A percentile compares a stretch with the other conserved stretches of the same genome.
Conservation (phyloP, 495 filamentous ascomycete genomes). For the Daldinia bambusicola region DNA sequence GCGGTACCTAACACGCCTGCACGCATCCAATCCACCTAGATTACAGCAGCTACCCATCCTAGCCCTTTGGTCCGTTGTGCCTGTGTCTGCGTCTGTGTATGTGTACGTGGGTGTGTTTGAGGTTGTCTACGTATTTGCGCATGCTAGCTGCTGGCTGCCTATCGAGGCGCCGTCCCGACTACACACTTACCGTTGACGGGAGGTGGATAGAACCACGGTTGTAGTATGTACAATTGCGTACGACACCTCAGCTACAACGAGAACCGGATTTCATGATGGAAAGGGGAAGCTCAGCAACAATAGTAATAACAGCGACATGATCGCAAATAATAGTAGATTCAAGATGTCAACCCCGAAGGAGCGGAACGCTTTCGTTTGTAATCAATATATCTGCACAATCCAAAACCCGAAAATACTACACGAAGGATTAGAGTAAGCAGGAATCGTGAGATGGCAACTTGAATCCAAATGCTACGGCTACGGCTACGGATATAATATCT, state of each 20-base stretch:
- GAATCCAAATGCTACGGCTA: slow-evolving; percentile 25
- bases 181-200: slow-evolving; percentile 29
- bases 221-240: slow-evolving; percentile 14
- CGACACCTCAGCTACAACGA: slow-evolving; percentile 11
- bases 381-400: slow-evolving; percentile 15
- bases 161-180: slow-evolving; percentile 36
- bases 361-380: slow-evolving; percentile 29
- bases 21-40: slow-evolving; percentile 21
- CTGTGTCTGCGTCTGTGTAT: not conserved
- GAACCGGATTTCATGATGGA: slow-evolving; percentile 24
- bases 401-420: slow-evolving; percentile 30
- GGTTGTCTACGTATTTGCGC: slow-evolving; percentile 23
- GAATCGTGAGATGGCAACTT: slow-evolving; percentile 7
- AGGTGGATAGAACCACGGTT: slow-evolving; percentile 34
- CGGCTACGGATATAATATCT: slow-evolving; percentile 20
- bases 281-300: slow-evolving; percentile 28
- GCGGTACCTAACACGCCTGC: slow-evolving; percentile 39
- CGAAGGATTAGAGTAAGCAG: slow-evolving; percentile 33
- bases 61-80: not conserved
- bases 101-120: slow-evolving; percentile 14
- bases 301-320: not conserved
- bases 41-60: slow-evolving; percentile 16
- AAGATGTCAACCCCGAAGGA: slow-evolving; percentile 3
- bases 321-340: slow-evolving; percentile 30
- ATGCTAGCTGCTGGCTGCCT: slow-evolving; percentile 41